Percentiles rank a stretch among this genome's conserved stretches.
phyloP scores from a whole-genome alignment of 2,329 filamentous ascomycete genomes.

The Colletotrichum orchidophilum region DNA sequence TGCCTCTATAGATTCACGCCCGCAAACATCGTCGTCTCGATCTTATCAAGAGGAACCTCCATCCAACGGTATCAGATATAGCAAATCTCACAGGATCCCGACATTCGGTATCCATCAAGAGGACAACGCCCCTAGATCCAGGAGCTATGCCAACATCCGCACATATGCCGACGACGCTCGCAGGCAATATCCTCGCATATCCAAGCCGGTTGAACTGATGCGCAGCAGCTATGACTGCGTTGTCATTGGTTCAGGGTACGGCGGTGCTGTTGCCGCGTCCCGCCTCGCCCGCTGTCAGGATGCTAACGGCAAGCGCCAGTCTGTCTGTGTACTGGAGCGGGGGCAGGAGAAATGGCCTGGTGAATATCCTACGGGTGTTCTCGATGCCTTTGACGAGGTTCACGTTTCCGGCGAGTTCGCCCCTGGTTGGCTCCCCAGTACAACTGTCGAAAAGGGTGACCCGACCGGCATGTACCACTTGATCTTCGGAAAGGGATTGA shows the following conservation, averaged over 20 bases:
- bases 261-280: constrained; percentile 72
- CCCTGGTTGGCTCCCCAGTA: constrained; percentile 50
- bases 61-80: constrained; percentile 33
- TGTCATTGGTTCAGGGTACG: constrained; percentile 76
- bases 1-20: constrained; percentile 23
- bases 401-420: constrained; percentile 65
- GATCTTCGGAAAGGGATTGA: constrained; percentile 70
- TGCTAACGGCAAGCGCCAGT: constrained; percentile 51
- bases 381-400: constrained; percentile 59
- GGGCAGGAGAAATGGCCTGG: constrained; percentile 74
- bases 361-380: constrained; percentile 64
- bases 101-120: constrained; percentile 43
- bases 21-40: constrained; percentile 20
- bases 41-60: constrained; percentile 32
- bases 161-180: constrained; percentile 39
- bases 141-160: constrained; percentile 40
- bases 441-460: constrained; percentile 58
- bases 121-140: constrained; percentile 45
- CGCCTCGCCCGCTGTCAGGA: constrained; percentile 66
- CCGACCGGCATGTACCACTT: constrained; percentile 72
- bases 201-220: constrained; percentile 66
- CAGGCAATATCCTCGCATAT: constrained; percentile 60
- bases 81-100: constrained; percentile 40
- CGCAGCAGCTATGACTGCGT: constrained; percentile 69
- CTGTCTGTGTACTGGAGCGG: constrained; percentile 71